A percentile compares a stretch with the other conserved stretches of the same genome.
Conservation (phyloP, 148 eudicot genomes). For the Nyssa sinensis region DNA sequence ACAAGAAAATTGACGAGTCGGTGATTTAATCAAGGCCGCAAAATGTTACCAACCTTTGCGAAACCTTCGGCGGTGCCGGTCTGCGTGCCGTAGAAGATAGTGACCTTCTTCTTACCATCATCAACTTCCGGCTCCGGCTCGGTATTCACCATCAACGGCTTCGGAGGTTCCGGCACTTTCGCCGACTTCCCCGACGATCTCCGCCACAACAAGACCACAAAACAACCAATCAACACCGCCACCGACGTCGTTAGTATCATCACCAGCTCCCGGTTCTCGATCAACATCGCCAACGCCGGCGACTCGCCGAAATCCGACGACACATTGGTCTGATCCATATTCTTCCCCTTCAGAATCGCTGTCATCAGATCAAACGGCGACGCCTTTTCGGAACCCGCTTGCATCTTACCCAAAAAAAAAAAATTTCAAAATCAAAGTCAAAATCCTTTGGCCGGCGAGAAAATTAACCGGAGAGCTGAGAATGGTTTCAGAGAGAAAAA, state of each 20-base stretch:
- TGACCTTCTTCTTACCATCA: slow-evolving; percentile 71
- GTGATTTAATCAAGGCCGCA: neutral
- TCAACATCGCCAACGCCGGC: slow-evolving; percentile 40
- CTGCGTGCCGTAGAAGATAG: slow-evolving; percentile 84
- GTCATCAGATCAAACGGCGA: slow-evolving; percentile 77
- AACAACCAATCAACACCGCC: slow-evolving; percentile 67
- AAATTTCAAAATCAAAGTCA: neutral
- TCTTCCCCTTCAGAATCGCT: slow-evolving; percentile 44
- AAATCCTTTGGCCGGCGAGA: slow-evolving; percentile 1
- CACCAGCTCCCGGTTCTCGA: slow-evolving; percentile 53
- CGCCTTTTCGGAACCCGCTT: slow-evolving; percentile 52
- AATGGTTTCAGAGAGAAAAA: slow-evolving; percentile 6
- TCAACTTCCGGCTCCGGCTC: slow-evolving; percentile 56
- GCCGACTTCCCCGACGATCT: slow-evolving; percentile 44
- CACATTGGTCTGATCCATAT: slow-evolving; percentile 45
- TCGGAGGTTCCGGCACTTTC: slow-evolving; percentile 33
- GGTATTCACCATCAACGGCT: slow-evolving; percentile 36
- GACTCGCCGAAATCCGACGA: slow-evolving; percentile 29
- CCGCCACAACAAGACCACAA: slow-evolving; percentile 51
- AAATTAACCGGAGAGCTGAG: neutral
- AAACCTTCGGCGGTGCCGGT: slow-evolving; percentile 99
- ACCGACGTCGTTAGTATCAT: slow-evolving; percentile 68
- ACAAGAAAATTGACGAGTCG: neutral
- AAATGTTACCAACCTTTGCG: slow-evolving; percentile 55
- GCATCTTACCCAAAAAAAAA: no score